Percentiles rank a stretch among this genome's conserved stretches.
Conservation (phyloP, 768 basidiomycete species). For the Leccinum variicolor region DNA sequence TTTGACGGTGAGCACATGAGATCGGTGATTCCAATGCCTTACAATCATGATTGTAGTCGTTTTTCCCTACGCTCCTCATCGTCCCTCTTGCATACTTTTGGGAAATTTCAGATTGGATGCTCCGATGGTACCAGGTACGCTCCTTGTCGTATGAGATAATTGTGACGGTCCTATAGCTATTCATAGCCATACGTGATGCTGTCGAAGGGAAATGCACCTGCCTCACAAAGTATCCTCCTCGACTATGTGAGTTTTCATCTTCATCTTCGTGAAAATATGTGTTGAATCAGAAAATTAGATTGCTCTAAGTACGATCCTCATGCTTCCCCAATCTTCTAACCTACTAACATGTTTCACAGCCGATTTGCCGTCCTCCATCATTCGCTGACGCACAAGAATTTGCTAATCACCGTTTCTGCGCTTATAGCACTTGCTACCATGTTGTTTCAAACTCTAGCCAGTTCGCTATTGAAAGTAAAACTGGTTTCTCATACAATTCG, state of each 20-base stretch:
- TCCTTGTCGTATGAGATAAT: background rate
- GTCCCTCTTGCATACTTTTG: constrained; percentile 50
- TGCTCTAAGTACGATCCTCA: constrained; percentile 37
- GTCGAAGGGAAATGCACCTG: constrained; percentile 47
- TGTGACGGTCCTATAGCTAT: constrained; percentile 4
- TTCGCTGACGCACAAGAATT: constrained; percentile 51
- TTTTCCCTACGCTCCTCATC: constrained; percentile 53
- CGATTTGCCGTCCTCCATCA: constrained; percentile 40
- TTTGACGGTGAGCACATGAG: constrained; percentile 38
- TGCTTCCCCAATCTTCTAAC: background rate
- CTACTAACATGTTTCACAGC: constrained; percentile 30
- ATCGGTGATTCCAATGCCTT: background rate
- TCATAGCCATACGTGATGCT: constrained; percentile 60
- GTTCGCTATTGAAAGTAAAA: constrained; percentile 28
- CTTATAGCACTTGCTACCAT: constrained; percentile 44
- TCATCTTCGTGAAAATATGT: background rate
- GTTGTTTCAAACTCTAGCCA: constrained; percentile 57
- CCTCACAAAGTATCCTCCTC: constrained; percentile 58
- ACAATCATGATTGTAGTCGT: constrained; percentile 39
- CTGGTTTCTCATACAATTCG: constrained; percentile 17
- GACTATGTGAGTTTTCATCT: constrained; percentile 51
- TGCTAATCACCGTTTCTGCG: constrained; percentile 51
- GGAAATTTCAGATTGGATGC: constrained; percentile 49
- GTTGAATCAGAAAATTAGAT: constrained; percentile 31
- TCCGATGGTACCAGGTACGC: constrained; percentile 58